Percentiles rank a stretch among this genome's conserved stretches.
Conservation (phyloP, 2,329 filamentous ascomycete genomes). For the Cercospora sp. region DNA sequence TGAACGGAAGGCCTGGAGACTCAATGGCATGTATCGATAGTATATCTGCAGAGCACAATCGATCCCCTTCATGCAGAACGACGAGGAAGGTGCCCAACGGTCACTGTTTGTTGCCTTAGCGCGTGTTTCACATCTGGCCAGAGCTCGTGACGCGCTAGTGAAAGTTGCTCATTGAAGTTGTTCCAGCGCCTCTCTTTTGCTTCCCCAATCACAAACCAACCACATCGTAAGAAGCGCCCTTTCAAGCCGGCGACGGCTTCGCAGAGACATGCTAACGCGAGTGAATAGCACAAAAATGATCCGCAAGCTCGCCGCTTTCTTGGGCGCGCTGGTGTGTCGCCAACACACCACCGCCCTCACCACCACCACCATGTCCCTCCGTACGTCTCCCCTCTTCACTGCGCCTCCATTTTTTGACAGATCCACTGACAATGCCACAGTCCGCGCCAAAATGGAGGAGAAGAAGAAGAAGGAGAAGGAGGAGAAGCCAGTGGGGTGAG, state of each 20-base stretch:
- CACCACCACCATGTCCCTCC: neutral
- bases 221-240: neutral
- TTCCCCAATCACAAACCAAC: neutral
- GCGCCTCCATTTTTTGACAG: neutral
- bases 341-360: conserved; percentile 1
- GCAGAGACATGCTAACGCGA: conserved; percentile 1
- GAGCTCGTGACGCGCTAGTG: conserved; percentile 4
- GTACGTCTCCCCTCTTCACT: neutral
- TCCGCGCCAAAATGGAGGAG: neutral
- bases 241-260: neutral
- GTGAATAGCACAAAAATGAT: conserved; percentile 4
- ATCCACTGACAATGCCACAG: conserved; percentile 10
- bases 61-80: neutral
- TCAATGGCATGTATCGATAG: neutral
- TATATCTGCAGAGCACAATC: neutral
- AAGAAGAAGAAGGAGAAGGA: conserved; percentile 12
- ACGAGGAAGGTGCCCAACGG: conserved; percentile 3
- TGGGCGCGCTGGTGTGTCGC: conserved; percentile 1
- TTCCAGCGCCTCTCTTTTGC: neutral
- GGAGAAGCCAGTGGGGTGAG: conserved; percentile 1
- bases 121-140: neutral
- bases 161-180: neutral
- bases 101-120: neutral
- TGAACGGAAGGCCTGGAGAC: neutral
- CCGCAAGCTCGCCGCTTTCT: neutral